These are phyloP conservation scores for Capniomyces stellatus DNA, from an alignment of 371 early-diverging fungal genomes.

Conservation along the genomic window DNA sequence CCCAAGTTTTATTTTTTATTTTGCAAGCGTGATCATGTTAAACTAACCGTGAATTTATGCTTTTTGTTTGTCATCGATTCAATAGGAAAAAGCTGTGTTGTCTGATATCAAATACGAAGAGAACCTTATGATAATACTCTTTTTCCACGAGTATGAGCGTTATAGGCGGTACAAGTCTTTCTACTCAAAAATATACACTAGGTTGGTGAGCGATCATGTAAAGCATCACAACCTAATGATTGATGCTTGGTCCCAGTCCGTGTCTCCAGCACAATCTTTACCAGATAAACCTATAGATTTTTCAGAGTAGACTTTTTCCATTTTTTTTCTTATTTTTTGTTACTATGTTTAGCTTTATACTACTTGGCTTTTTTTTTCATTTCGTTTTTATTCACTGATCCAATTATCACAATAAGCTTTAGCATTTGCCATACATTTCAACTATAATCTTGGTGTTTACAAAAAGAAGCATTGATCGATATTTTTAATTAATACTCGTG, in stretches of 20 bases:
- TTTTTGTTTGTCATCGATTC: no score
- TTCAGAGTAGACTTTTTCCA: not conserved
- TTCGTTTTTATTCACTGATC: no score
- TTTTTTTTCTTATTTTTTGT: not conserved
- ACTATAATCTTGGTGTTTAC: no score
- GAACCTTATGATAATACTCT: slow-evolving; percentile 19
- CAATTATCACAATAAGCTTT: no score
- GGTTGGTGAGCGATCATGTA: slow-evolving; percentile 18
- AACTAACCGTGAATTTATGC: no score
- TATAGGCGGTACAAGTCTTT: slow-evolving; percentile 25
- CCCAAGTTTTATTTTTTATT: not conserved
- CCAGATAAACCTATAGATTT: slow-evolving; percentile 21
- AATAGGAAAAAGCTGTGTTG: slow-evolving; percentile 4
- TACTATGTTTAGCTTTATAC: not conserved
- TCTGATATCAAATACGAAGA: slow-evolving; percentile 15
- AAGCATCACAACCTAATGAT: slow-evolving; percentile 26
- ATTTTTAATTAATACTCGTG: no score
- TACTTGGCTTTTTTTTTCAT: not conserved
- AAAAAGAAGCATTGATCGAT: no score
- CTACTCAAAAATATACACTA: slow-evolving; percentile 18
- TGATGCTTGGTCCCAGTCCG: slow-evolving; percentile 25
- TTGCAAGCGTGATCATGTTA: no score
- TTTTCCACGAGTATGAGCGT: slow-evolving; percentile 24
- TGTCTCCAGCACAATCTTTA: slow-evolving; percentile 16
- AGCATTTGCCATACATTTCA: no score